Evolutionary conservation across 148 eudicot genomes (phyloP).

Genomic region (Cornus florida): DNA sequence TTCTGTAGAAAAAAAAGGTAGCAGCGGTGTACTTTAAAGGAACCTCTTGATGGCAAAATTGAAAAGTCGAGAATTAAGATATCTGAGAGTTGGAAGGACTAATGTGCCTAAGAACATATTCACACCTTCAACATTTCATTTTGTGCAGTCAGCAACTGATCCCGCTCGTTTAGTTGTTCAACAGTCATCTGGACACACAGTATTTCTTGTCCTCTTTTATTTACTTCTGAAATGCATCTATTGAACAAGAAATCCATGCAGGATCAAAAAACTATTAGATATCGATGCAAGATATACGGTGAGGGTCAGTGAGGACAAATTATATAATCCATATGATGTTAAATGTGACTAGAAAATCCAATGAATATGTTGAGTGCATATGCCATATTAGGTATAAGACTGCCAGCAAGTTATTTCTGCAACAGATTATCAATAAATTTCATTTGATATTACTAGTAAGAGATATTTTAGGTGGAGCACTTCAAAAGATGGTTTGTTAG

Average conservation of each 20-base stretch:
- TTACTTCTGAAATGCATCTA: constrained; percentile 45
- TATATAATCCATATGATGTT: neutral
- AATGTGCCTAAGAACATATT: neutral
- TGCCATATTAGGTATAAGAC: neutral
- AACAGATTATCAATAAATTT: neutral
- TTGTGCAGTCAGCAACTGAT: constrained; percentile 53
- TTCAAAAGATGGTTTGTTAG: neutral
- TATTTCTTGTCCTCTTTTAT: constrained; percentile 43
- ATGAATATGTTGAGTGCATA: neutral
- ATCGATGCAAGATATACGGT: neutral
- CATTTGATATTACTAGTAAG: neutral
- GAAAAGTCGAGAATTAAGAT: neutral
- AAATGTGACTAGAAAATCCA: neutral
- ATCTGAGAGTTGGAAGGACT: no score
- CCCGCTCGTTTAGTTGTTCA: constrained; percentile 53
- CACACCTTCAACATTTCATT: constrained; percentile 65
- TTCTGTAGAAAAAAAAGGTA: constrained; percentile 27
- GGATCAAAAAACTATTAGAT: neutral
- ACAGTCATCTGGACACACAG: constrained; percentile 39
- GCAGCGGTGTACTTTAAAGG: constrained; percentile 8
- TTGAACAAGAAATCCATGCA: constrained; percentile 7
- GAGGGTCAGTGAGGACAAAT: neutral
- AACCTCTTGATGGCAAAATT: neutral
- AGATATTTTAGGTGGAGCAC: neutral
- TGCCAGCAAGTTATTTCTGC: neutral